Percentiles rank a stretch among this genome's conserved stretches.
These are phyloP conservation scores for Kalmusia sp. DNA, from an alignment of 2,329 filamentous ascomycete species.

Conservation along the genomic window DNA sequence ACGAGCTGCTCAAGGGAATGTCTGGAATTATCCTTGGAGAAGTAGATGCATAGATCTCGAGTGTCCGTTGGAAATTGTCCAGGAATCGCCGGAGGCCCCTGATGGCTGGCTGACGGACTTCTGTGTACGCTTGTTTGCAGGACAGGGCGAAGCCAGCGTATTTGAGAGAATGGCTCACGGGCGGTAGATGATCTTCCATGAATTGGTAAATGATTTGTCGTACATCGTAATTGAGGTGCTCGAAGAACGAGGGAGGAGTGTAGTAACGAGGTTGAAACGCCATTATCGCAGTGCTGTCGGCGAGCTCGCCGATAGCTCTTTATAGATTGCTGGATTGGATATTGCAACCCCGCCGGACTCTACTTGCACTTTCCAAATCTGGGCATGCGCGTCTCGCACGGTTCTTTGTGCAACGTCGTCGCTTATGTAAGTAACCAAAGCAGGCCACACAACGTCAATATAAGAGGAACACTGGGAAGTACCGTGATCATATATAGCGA, in stretches of 20 bases:
- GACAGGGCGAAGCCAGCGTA: neutral
- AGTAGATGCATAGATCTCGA: neutral
- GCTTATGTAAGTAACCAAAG: too few species aligned
- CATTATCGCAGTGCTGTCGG: neutral
- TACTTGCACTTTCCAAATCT: neutral
- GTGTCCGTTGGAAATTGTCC: neutral
- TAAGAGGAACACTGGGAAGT: neutral
- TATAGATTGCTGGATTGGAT: neutral
- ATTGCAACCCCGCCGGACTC: neutral
- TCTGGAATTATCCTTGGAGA: neutral
- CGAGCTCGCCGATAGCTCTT: neutral
- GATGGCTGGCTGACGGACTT: neutral
- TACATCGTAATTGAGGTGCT: conserved; percentile 4
- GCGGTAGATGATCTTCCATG: neutral
- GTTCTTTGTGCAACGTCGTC: too few species aligned
- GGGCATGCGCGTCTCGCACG: too few species aligned
- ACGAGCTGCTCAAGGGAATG: neutral
- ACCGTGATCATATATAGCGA: neutral
- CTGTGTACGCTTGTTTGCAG: neutral
- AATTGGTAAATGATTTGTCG: neutral
- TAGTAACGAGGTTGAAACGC: neutral
- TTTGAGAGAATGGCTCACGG: neutral
- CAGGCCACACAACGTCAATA: too few species aligned
- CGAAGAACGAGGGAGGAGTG: conserved; percentile 1
- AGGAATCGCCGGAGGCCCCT: neutral